These are phyloP conservation scores for Tilletia indica DNA, from an alignment of 1,284 basidiomycete species.

Conservation along the genomic window DNA sequence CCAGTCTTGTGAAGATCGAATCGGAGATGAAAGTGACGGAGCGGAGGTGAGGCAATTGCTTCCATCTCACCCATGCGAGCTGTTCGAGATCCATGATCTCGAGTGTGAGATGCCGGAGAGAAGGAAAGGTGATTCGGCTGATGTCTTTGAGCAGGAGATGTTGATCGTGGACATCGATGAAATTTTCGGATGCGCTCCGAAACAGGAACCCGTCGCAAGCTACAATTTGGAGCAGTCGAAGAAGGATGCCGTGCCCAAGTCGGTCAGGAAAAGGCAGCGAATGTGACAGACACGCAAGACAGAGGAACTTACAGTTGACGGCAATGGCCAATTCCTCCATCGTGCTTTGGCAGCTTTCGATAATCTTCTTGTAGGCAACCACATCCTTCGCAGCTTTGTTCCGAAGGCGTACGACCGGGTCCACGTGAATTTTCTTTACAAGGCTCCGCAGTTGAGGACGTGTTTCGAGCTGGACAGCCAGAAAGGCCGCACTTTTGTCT, in stretches of 20 bases:
- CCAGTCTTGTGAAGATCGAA: not conserved
- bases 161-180: not conserved
- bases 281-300: conserved; percentile 5
- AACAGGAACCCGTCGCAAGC: not conserved
- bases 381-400: not conserved
- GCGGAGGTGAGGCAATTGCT: not conserved
- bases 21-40: not conserved
- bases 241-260: not conserved
- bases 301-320: not conserved
- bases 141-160: not conserved
- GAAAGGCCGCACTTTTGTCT: not conserved
- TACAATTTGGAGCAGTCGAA: not conserved
- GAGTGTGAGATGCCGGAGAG: not conserved
- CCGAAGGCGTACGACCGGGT: not conserved
- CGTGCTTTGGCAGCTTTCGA: not conserved
- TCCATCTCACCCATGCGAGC: not conserved
- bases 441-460: not conserved
- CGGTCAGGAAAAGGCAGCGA: not conserved
- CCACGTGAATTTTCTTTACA: not conserved
- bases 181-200: not conserved
- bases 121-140: not conserved
- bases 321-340: not conserved
- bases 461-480: not conserved
- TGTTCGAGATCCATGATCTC: not conserved
- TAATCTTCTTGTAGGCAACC: not conserved